Percentiles rank a stretch among this genome's conserved stretches.
These are phyloP conservation scores for Samsoniella hepiali DNA, from an alignment of 2,329 filamentous ascomycete species.

Conservation along the genomic window DNA sequence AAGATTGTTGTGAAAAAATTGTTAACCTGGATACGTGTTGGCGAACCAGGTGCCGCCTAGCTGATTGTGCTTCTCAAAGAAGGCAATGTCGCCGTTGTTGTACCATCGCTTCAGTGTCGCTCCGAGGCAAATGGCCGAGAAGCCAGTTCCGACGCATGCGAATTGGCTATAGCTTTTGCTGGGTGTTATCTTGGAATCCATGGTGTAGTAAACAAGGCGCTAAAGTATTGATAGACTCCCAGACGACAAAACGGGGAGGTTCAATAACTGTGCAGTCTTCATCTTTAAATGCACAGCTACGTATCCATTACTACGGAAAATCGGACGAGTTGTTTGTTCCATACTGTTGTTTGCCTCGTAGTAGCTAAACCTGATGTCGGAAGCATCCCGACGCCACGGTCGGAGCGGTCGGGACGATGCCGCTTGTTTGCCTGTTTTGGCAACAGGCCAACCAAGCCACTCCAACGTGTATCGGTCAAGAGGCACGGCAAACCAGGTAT, in stretches of 20 bases:
- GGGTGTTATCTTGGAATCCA: constrained; percentile 15
- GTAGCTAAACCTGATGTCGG: background rate
- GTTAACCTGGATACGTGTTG: constrained; percentile 56
- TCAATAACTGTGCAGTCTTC: background rate
- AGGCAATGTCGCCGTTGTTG: constrained; percentile 54
- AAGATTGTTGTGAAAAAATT: background rate
- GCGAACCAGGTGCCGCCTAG: constrained; percentile 63
- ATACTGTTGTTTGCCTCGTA: background rate
- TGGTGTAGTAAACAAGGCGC: constrained; percentile 11
- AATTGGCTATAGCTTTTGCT: constrained; percentile 34
- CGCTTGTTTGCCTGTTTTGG: background rate
- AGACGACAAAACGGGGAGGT: background rate
- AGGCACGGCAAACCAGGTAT: constrained; percentile 37
- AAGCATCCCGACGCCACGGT: constrained; percentile 1
- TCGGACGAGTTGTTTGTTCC: background rate
- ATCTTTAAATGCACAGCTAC: background rate
- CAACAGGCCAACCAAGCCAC: background rate
- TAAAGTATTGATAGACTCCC: background rate
- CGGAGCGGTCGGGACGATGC: background rate
- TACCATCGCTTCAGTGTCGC: constrained; percentile 55
- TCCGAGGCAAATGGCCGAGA: constrained; percentile 60
- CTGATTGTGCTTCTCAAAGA: constrained; percentile 56
- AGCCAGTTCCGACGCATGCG: constrained; percentile 54
- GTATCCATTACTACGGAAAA: background rate
- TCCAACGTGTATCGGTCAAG: background rate